Evolutionary conservation across 768 basidiomycete genomes (phyloP).

Genomic region (Phaeotremella fagi): DNA sequence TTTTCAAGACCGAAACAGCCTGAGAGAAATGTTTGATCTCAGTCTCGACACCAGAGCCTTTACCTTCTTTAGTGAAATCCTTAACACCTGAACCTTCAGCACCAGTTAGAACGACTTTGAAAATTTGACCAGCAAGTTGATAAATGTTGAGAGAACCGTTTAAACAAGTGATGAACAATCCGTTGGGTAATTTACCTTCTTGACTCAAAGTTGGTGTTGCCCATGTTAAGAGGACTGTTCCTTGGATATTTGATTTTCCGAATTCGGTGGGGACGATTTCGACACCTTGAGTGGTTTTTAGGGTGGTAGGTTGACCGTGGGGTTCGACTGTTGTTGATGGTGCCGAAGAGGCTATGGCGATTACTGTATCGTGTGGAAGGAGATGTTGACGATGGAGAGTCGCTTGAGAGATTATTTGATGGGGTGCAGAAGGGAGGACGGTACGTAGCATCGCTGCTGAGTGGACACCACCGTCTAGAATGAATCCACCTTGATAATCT

Average conservation of each 20-base stretch:
- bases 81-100: conserved; percentile 44
- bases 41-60: conserved; percentile 54
- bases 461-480: background rate
- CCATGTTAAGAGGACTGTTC: conserved; percentile 36
- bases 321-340: conserved; percentile 8
- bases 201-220: conserved; percentile 24
- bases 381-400: conserved; percentile 1
- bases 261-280: conserved; percentile 13
- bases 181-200: conserved; percentile 8
- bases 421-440: background rate
- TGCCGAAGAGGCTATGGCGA: conserved; percentile 31
- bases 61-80: conserved; percentile 51
- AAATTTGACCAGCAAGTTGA: conserved; percentile 2
- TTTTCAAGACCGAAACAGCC: conserved; percentile 55
- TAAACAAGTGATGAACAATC: conserved; percentile 24
- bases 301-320: conserved; percentile 31
- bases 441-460: background rate
- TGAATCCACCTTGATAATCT: background rate
- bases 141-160: conserved; percentile 32
- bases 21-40: conserved; percentile 25
- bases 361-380: background rate
- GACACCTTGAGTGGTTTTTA: conserved; percentile 14
- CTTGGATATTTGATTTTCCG: conserved; percentile 34
- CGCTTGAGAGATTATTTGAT: background rate
- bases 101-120: conserved; percentile 16